phyloP scores from a whole-genome alignment of 768 basidiomycete species.

The Auricularia sp. region DNA sequence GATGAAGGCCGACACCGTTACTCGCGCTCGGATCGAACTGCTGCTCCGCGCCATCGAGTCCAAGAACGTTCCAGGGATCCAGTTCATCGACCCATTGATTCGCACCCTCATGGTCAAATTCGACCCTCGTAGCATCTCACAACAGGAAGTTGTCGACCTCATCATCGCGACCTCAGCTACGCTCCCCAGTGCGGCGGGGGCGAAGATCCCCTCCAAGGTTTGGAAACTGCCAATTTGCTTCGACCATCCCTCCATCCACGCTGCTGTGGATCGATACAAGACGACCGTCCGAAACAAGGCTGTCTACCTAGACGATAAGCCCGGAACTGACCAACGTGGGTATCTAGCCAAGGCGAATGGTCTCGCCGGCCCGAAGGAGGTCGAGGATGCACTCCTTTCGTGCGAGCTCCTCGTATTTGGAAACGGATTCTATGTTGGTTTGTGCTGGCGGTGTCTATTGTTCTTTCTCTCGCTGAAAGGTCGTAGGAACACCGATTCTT shows the following conservation, averaged over 20 bases:
- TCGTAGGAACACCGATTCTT: neutral
- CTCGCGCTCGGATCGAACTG: slow-evolving; percentile 50
- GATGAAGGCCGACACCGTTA: slow-evolving; percentile 41
- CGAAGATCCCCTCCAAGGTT: slow-evolving; percentile 37
- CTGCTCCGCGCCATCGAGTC: slow-evolving; percentile 33
- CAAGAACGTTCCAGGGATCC: no score
- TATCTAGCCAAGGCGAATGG: slow-evolving; percentile 59
- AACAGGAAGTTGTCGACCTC: no score
- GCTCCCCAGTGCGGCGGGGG: no score
- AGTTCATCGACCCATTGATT: no score
- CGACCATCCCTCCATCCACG: slow-evolving; percentile 48
- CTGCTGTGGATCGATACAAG: slow-evolving; percentile 51
- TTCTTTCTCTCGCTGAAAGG: neutral
- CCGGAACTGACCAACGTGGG: slow-evolving; percentile 45
- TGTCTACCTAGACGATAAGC: slow-evolving; percentile 39
- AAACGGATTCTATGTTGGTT: slow-evolving; percentile 56
- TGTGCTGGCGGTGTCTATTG: slow-evolving; percentile 33
- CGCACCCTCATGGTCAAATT: no score
- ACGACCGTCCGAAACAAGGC: slow-evolving; percentile 43
- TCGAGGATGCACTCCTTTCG: slow-evolving; percentile 34
- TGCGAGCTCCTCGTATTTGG: slow-evolving; percentile 52
- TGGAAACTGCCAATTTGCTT: slow-evolving; percentile 55
- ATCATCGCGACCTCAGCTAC: no score
- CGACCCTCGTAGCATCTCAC: no score
- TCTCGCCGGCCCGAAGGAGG: slow-evolving; percentile 33